A percentile compares a stretch with the other conserved stretches of the same genome.
Conservation (phyloP, 192 early-diverging fungal species). For the Martensiomyces pterosporus region DNA sequence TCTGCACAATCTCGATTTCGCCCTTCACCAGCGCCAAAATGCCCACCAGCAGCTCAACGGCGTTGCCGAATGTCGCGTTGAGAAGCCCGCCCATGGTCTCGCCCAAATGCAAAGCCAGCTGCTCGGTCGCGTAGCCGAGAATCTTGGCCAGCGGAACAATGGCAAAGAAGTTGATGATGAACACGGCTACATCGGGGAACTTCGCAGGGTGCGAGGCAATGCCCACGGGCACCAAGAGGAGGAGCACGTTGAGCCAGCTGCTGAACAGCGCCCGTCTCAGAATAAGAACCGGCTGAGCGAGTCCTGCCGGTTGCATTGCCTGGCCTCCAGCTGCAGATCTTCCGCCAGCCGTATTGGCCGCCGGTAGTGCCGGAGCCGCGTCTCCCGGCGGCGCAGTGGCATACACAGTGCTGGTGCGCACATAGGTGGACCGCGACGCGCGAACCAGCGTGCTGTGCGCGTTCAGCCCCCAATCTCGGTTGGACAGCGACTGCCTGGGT, state of each 20-base stretch:
- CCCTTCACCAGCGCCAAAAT: constrained; percentile 77
- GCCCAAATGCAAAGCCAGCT: constrained; percentile 57
- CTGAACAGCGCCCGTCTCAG: constrained; percentile 52
- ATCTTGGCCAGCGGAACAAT: constrained; percentile 88
- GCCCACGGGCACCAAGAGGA: constrained; percentile 78
- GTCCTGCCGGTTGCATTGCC: constrained; percentile 25
- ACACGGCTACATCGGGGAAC: constrained; percentile 65
- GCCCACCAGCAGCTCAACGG: constrained; percentile 80
- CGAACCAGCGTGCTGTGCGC: not conserved
- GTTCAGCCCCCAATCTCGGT: not conserved
- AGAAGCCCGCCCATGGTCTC: constrained; percentile 79
- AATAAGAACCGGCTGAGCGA: constrained; percentile 41
- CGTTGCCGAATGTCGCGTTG: constrained; percentile 79
- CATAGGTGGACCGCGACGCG: not conserved
- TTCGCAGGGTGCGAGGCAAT: constrained; percentile 57
- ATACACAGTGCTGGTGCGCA: not conserved
- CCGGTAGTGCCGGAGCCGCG: too few relatives aligned
- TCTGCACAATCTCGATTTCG: constrained; percentile 79
- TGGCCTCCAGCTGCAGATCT: constrained; percentile 4
- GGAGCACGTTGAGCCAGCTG: constrained; percentile 66
- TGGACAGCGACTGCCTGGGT: not conserved
- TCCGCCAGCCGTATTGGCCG: not conserved
- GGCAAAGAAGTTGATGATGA: constrained; percentile 85
- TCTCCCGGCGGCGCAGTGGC: not conserved
- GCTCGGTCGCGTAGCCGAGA: constrained; percentile 72